phyloP scores from a whole-genome alignment of 345 rosid species.

The Lenwebbia sp. region DNA sequence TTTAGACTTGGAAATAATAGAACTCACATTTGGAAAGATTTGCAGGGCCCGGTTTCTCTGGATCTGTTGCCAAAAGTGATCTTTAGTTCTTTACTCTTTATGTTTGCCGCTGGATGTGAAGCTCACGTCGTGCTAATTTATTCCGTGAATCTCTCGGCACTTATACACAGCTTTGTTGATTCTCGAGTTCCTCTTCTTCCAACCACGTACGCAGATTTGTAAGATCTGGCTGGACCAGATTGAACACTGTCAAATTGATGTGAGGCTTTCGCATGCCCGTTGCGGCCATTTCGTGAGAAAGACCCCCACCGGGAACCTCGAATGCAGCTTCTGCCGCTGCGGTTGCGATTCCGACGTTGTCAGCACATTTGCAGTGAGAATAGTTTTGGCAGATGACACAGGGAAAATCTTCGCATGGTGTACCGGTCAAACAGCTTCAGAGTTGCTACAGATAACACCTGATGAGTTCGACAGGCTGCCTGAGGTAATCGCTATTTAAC shows the following conservation, averaged over 20 bases:
- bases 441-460: constrained; percentile 81
- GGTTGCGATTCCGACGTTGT: constrained; percentile 30
- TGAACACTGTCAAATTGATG: constrained; percentile 47
- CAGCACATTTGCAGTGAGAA: constrained; percentile 57
- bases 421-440: constrained; percentile 73
- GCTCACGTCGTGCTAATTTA: background rate
- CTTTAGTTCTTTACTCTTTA: background rate
- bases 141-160: background rate
- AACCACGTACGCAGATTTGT: constrained; percentile 40
- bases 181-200: background rate
- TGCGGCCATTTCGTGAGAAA: constrained; percentile 64
- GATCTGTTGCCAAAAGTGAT: background rate
- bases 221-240: constrained; percentile 66
- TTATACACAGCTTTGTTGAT: background rate
- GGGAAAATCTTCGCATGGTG: constrained; percentile 64
- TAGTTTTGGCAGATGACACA: constrained; percentile 57
- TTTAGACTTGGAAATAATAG: background rate
- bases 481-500: constrained; percentile 37
- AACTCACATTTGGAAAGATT: background rate
- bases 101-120: background rate
- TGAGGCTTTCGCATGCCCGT: constrained; percentile 39
- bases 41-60: background rate
- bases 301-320: constrained; percentile 18
- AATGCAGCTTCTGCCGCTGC: constrained; percentile 63
- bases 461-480: constrained; percentile 74